These are phyloP conservation scores for Podospora fimiseda DNA, from an alignment of 495 filamentous ascomycete genomes.

Conservation along the genomic window DNA sequence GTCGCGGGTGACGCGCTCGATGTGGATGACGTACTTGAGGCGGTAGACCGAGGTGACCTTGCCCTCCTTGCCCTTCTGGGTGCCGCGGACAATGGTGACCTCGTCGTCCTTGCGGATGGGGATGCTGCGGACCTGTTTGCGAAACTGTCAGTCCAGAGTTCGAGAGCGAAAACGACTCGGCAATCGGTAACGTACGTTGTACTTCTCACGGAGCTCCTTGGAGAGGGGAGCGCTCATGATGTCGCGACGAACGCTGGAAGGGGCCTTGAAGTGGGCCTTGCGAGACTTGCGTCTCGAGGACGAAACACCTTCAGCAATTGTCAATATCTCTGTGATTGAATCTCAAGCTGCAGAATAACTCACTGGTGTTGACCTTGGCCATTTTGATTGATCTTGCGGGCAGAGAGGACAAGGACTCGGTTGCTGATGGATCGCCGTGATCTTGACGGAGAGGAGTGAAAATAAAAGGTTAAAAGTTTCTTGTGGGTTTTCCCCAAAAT, in stretches of 20 bases:
- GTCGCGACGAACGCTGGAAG: slow-evolving; percentile 80
- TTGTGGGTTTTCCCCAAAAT: slow-evolving; percentile 19
- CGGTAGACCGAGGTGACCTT: slow-evolving; percentile 95
- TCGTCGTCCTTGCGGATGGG: slow-evolving; percentile 98
- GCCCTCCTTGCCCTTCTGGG: slow-evolving; percentile 92
- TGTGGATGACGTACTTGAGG: slow-evolving; percentile 89
- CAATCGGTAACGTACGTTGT: slow-evolving; percentile 61
- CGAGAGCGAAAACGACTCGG: slow-evolving; percentile 11
- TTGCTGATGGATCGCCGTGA: slow-evolving; percentile 26
- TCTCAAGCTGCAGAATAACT: slow-evolving; percentile 3
- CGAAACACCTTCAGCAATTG: slow-evolving; percentile 27
- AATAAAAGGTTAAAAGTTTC: slow-evolving; percentile 5
- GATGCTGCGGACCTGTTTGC: slow-evolving; percentile 77
- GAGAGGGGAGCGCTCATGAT: slow-evolving; percentile 91
- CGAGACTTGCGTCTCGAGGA: slow-evolving; percentile 92
- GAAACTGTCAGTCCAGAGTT: neutral
- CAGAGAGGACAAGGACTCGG: slow-evolving; percentile 24
- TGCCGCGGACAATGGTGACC: slow-evolving; percentile 78
- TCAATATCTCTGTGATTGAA: slow-evolving; percentile 3
- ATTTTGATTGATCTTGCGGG: slow-evolving; percentile 29
- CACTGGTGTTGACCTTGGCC: slow-evolving; percentile 30
- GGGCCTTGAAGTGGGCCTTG: slow-evolving; percentile 92
- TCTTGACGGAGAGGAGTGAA: slow-evolving; percentile 19
- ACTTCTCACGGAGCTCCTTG: slow-evolving; percentile 94
- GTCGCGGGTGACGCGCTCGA: slow-evolving; percentile 88